Conservation (phyloP, 495 filamentous ascomycete species). For the Penicillium coffeae region DNA sequence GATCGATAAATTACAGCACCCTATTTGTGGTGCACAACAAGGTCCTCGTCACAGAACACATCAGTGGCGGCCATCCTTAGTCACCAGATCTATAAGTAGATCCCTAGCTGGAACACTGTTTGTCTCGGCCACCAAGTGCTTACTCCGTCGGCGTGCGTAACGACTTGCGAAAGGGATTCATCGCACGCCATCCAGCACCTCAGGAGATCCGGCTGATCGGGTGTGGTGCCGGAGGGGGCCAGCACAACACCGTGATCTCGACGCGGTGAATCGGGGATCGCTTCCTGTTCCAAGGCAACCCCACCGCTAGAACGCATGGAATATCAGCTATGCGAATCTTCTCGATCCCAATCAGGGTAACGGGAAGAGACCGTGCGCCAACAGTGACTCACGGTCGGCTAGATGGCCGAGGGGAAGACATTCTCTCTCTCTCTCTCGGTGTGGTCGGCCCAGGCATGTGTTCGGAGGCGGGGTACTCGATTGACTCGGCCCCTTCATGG, state of each 20-base stretch:
- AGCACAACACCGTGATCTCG: conserved; percentile 9
- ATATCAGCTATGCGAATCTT: conserved; percentile 8
- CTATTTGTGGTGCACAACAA: neutral
- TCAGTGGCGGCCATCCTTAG: neutral
- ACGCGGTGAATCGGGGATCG: conserved; percentile 8
- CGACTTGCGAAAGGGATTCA: neutral
- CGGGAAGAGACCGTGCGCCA: conserved; percentile 12
- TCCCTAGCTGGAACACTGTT: too few species aligned
- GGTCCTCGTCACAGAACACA: neutral
- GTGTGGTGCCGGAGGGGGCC: conserved; percentile 2
- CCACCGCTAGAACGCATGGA: conserved; percentile 16
- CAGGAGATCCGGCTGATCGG: neutral
- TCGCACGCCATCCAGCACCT: conserved; percentile 2
- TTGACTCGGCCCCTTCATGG: neutral
- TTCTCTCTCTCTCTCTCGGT: conserved; percentile 5
- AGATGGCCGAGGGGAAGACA: conserved; percentile 1
- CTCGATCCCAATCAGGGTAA: neutral
- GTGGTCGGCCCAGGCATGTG: conserved; percentile 13
- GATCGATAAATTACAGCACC: neutral
- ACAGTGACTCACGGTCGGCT: conserved; percentile 24
- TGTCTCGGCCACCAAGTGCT: too few species aligned
- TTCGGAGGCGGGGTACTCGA: conserved; percentile 13
- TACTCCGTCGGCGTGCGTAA: too few species aligned
- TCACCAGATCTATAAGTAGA: neutral
- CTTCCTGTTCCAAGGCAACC: conserved; percentile 10